These are phyloP conservation scores for Gossypium laxum DNA, from an alignment of 441 rosid species.

Conservation along the genomic window DNA sequence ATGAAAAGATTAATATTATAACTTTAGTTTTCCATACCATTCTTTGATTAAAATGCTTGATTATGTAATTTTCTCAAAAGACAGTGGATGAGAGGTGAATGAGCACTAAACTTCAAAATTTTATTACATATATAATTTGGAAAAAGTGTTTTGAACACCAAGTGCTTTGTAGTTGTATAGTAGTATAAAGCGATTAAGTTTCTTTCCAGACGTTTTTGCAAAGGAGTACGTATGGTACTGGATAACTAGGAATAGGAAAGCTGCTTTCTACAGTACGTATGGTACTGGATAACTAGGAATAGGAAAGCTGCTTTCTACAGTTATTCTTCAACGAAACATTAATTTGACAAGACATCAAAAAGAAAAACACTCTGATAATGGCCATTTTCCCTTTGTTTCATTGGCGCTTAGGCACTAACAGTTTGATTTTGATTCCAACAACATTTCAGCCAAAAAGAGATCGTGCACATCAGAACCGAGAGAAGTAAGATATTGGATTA, in stretches of 20 bases:
- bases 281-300: background rate
- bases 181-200: background rate
- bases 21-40: background rate
- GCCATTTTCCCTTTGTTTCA: constrained; percentile 9
- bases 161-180: background rate
- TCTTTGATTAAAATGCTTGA: background rate
- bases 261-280: background rate
- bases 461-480: background rate
- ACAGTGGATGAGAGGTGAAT: background rate
- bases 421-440: background rate
- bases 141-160: background rate
- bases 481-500: background rate
- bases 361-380: background rate
- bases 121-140: background rate
- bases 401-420: background rate
- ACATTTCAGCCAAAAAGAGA: background rate
- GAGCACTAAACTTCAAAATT: background rate
- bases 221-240: background rate
- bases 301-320: background rate
- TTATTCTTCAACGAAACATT: background rate
- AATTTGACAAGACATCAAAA: background rate
- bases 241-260: constrained; percentile 5
- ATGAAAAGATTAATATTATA: background rate
- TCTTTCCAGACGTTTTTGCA: background rate
- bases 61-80: background rate